Base-by-base conservation (phyloP, 2,329 filamentous ascomycete species). In the Sclerotinia glacialis region DNA sequence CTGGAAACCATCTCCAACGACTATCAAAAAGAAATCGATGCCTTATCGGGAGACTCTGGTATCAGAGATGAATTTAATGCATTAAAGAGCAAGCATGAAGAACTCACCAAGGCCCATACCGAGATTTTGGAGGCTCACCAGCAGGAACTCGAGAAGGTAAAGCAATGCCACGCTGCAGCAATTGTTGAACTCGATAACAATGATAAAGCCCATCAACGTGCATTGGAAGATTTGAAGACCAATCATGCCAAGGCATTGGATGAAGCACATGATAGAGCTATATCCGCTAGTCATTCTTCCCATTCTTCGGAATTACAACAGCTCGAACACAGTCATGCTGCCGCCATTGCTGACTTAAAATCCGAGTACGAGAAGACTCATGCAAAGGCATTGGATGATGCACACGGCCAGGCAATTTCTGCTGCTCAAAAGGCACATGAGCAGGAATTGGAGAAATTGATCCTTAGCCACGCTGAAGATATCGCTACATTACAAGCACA, bases 1-100 rank as follows among this genome's bases (percentile, higher is more conserved):
- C 80, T 89, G 70, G 80, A 84, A 75, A 82, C 81, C 68, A 76
- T 89, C 65, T 85, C 85, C 1, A 79, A 84, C 69, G 86, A 88
- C 70, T 87, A 87, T 70, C 83, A 88, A 74, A 80, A 82, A n/a
- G 86, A 89, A 75, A 88, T 89, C 64, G 86, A 88, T 72, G 83
- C 83, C 67, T 81, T 88, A 21, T 82, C 83, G 66, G 86, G 85
- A 28, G 85, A 89, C 69, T 85, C 86, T 18, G 84, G 84, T 74
- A 86, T 87, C 77, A 87, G 86, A 78, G 83, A 83, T 70, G 85
- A 87, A 76, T 88, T 85, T 68, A 82, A 86, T 67, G 83, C 85
- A 47, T 80, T 89, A 7, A 85, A 88, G 73, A 76, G 75, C 6
- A 82, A 87, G 75, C 83, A 88, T 75, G 79, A 79, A 14, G 83